Percentiles rank a stretch among this genome's conserved stretches.
phyloP scores from a whole-genome alignment of 2,329 filamentous ascomycete species.

The Pseudocercospora vitis region DNA sequence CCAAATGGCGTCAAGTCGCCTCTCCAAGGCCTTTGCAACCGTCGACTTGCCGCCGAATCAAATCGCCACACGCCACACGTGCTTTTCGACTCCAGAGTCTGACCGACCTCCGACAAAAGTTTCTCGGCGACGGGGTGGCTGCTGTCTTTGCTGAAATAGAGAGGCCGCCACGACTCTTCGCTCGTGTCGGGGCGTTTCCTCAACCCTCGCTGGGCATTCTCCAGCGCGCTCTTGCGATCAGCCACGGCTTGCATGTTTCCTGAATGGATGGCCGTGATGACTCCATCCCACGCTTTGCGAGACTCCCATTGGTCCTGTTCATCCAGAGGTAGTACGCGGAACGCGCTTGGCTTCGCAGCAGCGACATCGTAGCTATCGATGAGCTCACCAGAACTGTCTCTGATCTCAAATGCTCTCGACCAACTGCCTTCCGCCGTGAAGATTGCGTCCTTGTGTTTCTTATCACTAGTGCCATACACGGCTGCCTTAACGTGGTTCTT shows the following conservation, averaged over 20 bases:
- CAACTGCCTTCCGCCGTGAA: conserved; percentile 46
- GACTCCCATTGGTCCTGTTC: conserved; percentile 50
- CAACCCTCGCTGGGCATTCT: conserved; percentile 44
- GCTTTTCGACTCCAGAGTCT: conserved; percentile 56
- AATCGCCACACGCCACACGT: conserved; percentile 70
- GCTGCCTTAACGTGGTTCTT: conserved; percentile 46
- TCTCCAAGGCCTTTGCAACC: conserved; percentile 34
- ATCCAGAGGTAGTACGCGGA: conserved; percentile 33
- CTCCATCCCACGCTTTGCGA: conserved; percentile 45
- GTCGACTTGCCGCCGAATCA: conserved; percentile 51
- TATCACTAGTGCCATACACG: conserved; percentile 37
- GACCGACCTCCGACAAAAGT: conserved; percentile 37
- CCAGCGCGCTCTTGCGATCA: conserved; percentile 34
- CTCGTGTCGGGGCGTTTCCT: conserved; percentile 41
- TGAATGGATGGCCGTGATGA: conserved; percentile 41
- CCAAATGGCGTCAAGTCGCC: conserved; percentile 33
- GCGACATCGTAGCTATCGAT: conserved; percentile 41
- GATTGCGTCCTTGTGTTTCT: conserved; percentile 33
- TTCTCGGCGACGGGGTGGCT: conserved; percentile 33
- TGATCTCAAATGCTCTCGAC: conserved; percentile 43
- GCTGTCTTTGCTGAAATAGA: conserved; percentile 44
- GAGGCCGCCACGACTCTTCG: conserved; percentile 41
- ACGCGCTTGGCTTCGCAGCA: conserved; percentile 26
- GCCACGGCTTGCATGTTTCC: conserved; percentile 47
- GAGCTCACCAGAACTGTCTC: conserved; percentile 38